Evolutionary conservation across 768 basidiomycete species (phyloP).

Genomic region (Kwoniella botswanensis): DNA sequence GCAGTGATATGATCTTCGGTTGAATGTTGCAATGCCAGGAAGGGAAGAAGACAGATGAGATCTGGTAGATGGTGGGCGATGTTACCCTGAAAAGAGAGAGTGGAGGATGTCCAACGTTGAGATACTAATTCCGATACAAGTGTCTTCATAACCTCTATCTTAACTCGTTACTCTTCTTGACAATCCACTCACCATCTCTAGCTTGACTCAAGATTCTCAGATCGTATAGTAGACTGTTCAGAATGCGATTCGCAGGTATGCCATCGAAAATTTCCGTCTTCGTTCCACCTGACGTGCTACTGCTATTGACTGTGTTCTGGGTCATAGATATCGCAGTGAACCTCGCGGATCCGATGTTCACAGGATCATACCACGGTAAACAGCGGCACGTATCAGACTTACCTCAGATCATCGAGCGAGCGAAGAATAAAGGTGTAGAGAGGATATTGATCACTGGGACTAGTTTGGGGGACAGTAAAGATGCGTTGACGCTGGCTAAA

Average conservation of each 20-base stretch:
- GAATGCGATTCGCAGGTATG: conserved; percentile 27
- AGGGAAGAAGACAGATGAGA: no score
- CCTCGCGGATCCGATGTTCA: conserved; percentile 60
- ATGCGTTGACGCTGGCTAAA: conserved; percentile 69
- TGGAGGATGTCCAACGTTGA: conserved; percentile 21
- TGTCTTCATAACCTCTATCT: neutral
- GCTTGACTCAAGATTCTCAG: conserved; percentile 8
- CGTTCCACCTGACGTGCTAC: neutral
- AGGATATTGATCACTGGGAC: conserved; percentile 79
- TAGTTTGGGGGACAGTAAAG: conserved; percentile 68
- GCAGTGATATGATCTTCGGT: no score
- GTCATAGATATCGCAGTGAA: conserved; percentile 61
- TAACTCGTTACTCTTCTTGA: neutral
- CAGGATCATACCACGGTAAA: conserved; percentile 58
- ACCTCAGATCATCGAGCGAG: conserved; percentile 65
- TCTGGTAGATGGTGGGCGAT: neutral
- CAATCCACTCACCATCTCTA: neutral
- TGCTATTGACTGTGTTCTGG: neutral
- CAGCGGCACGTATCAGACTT: conserved; percentile 68
- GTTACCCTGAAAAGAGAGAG: conserved; percentile 14
- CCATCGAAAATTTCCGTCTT: neutral
- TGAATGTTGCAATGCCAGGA: no score
- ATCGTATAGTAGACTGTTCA: neutral
- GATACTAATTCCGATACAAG: neutral
- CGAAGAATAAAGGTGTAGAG: conserved; percentile 67